phyloP scores from a whole-genome alignment of 2,329 filamentous ascomycete genomes.

The Ramichloridium luteum region DNA sequence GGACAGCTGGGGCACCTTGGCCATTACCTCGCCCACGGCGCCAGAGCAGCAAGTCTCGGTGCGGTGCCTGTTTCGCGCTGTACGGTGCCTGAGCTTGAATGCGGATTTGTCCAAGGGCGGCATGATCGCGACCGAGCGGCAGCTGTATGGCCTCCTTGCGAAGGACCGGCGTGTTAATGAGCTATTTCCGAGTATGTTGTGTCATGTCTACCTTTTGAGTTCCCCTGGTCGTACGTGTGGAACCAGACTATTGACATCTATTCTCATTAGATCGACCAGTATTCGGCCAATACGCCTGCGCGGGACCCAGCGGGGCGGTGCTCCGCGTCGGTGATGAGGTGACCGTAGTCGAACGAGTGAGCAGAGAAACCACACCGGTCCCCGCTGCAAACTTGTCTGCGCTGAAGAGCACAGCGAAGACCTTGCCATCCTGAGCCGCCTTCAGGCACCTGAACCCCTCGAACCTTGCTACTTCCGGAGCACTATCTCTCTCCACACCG shows the following conservation, averaged over 20 bases:
- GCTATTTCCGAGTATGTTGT: constrained; percentile 21
- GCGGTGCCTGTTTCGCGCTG: constrained; percentile 21
- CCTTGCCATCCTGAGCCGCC: too few relatives aligned
- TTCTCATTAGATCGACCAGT: constrained; percentile 23
- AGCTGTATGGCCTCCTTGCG: constrained; percentile 23
- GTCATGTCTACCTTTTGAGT: background rate
- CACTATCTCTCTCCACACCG: too few relatives aligned
- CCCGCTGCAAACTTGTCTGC: too few relatives aligned
- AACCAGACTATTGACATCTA: background rate
- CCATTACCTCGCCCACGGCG: constrained; percentile 20
- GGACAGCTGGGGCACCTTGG: constrained; percentile 23
- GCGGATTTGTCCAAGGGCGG: constrained; percentile 21
- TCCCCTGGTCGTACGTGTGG: too few relatives aligned
- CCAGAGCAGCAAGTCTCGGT: constrained; percentile 21
- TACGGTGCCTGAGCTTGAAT: constrained; percentile 23
- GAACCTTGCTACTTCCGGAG: too few relatives aligned
- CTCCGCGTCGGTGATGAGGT: constrained; percentile 24
- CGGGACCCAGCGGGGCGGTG: constrained; percentile 23
- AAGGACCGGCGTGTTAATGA: constrained; percentile 24
- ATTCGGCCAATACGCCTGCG: constrained; percentile 26
- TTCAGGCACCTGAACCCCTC: too few relatives aligned
- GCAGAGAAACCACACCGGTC: constrained; percentile 8
- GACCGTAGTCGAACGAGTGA: constrained; percentile 17
- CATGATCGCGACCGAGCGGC: constrained; percentile 23
- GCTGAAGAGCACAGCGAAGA: too few relatives aligned